These are phyloP conservation scores for Aquilaria sinensis DNA, from an alignment of 345 rosid genomes.

Conservation along the genomic window DNA sequence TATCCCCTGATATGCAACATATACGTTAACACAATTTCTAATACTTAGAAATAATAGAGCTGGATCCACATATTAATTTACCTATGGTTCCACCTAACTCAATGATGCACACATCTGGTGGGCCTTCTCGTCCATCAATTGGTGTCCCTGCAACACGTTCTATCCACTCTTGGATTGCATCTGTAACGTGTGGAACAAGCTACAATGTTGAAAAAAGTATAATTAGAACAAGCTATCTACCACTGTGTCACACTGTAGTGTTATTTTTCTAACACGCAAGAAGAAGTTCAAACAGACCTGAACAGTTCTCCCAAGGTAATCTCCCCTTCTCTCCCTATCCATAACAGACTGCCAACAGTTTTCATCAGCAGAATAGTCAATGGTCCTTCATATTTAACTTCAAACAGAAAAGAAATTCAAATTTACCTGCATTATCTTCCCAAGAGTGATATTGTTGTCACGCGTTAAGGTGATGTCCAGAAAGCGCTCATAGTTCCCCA, in stretches of 20 bases:
- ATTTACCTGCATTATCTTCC: constrained; percentile 77
- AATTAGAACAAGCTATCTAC: not conserved
- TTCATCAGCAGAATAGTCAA: constrained; percentile 5
- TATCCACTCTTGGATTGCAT: constrained; percentile 96
- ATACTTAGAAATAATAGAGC: no score
- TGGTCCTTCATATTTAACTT: not conserved
- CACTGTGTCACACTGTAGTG: not conserved
- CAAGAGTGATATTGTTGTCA: constrained; percentile 79
- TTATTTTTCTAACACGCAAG: not conserved
- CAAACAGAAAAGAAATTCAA: not conserved
- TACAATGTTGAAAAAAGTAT: constrained; percentile 16
- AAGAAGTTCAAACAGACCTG: constrained; percentile 41
- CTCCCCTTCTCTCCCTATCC: constrained; percentile 86
- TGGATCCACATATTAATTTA: constrained; percentile 12
- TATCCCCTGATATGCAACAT: constrained; percentile 55
- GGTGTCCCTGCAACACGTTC: constrained; percentile 82
- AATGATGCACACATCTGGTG: constrained; percentile 96
- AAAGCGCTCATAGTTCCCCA: constrained; percentile 81
- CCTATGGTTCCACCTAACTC: constrained; percentile 99
- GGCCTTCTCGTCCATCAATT: constrained; percentile 78
- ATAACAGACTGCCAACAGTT: constrained; percentile 55
- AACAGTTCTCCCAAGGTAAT: constrained; percentile 96
- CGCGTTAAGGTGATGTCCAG: constrained; percentile 65
- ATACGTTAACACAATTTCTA: no score
- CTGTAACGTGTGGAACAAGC: constrained; percentile 98